Conservation (phyloP, 148 eudicot species). For the Silene conica region DNA sequence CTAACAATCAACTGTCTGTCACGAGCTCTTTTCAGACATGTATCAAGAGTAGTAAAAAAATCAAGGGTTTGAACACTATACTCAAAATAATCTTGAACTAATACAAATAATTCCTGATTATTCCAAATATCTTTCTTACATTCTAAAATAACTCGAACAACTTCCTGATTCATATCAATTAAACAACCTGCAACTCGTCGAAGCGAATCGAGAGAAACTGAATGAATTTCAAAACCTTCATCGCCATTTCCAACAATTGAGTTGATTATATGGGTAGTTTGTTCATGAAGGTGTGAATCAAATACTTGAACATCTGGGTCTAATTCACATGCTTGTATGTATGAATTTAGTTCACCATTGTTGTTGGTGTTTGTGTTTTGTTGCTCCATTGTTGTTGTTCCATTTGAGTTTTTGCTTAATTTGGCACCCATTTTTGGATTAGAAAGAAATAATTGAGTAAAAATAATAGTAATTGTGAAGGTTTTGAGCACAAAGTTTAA, state of each 20-base stretch:
- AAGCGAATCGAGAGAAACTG: constrained; percentile 63
- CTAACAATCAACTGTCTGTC: constrained; percentile 51
- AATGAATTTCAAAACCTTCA: constrained; percentile 32
- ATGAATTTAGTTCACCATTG: constrained; percentile 50
- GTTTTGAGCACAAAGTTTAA: background rate
- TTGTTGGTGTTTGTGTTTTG: constrained; percentile 17
- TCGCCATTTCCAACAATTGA: constrained; percentile 41
- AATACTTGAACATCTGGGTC: constrained; percentile 66
- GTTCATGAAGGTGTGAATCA: constrained; percentile 51
- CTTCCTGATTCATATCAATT: constrained; percentile 66
- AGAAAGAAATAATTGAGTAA: no score
- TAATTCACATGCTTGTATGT: constrained; percentile 48
- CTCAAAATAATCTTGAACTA: constrained; percentile 73
- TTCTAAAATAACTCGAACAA: constrained; percentile 52
- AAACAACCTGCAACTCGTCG: constrained; percentile 52
- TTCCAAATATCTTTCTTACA: constrained; percentile 70
- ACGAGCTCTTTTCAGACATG: constrained; percentile 50
- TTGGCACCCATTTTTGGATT: constrained; percentile 23
- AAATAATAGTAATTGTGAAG: background rate
- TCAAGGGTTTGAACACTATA: constrained; percentile 47
- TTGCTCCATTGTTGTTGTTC: constrained; percentile 13
- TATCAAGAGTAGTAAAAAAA: constrained; percentile 59
- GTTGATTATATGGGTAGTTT: constrained; percentile 47
- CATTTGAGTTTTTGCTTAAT: constrained; percentile 21
- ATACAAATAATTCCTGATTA: constrained; percentile 46